Percentiles rank a stretch among this genome's conserved stretches.
Evolutionary conservation across 345 rosid species (phyloP).

Genomic region (Gossypium sturtianum): DNA sequence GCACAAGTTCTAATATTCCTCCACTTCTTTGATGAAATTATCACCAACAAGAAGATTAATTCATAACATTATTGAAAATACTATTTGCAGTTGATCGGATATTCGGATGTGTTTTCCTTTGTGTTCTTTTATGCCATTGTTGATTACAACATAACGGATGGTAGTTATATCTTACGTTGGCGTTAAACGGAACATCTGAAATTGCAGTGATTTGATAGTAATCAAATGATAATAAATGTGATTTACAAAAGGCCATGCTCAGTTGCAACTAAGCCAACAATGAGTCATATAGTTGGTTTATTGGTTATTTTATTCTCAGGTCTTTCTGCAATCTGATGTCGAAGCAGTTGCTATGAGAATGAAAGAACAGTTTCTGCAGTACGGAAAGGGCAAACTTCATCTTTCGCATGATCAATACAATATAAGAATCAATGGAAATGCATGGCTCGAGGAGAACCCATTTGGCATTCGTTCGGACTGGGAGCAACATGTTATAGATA

Average conservation of each 20-base stretch:
- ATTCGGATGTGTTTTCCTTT: background rate
- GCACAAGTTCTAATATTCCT: background rate
- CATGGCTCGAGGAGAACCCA: conserved; percentile 56
- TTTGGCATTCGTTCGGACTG: conserved; percentile 63
- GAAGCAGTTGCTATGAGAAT: conserved; percentile 48
- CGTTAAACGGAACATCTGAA: background rate
- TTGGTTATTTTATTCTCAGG: conserved; percentile 22
- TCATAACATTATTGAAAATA: background rate
- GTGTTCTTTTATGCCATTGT: background rate
- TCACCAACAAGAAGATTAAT: background rate
- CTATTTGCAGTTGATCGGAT: background rate
- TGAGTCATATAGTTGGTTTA: background rate
- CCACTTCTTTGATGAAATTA: background rate
- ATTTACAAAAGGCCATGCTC: background rate
- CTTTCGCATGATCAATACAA: conserved; percentile 18
- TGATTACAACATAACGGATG: background rate
- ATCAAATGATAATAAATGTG: background rate
- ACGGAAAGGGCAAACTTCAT: conserved; percentile 41
- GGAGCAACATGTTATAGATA: conserved; percentile 58
- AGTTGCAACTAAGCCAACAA: background rate
- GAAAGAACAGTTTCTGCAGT: conserved; percentile 46
- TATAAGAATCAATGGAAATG: conserved; percentile 11
- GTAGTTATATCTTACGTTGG: background rate
- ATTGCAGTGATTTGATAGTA: background rate
- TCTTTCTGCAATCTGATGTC: conserved; percentile 64